Conservation (phyloP, 805 yeast species). For the Tetrapisispora pingtungensis region DNA sequence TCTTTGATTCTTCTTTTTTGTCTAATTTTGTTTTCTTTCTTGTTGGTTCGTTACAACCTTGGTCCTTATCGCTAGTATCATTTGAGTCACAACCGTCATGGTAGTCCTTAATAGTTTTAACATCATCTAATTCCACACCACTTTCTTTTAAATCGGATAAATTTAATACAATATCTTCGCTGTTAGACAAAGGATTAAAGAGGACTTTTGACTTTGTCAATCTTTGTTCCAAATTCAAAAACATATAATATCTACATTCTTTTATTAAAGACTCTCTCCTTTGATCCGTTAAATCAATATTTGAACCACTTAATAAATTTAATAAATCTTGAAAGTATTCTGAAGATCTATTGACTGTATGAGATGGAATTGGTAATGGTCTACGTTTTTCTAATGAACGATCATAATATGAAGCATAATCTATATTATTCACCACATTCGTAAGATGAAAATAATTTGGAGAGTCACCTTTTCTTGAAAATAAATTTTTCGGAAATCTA, state of each 20-base stretch:
- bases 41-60: slow-evolving; percentile 7
- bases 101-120: background rate
- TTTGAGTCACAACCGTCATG: background rate
- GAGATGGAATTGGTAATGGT: slow-evolving; percentile 69
- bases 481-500: slow-evolving; percentile 45
- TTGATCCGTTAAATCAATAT: slow-evolving; percentile 38
- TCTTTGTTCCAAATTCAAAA: slow-evolving; percentile 63
- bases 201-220: slow-evolving; percentile 43
- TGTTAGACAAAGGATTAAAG: slow-evolving; percentile 40
- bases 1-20: background rate
- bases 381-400: slow-evolving; percentile 40
- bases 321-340: slow-evolving; percentile 46
- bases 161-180: slow-evolving; percentile 49
- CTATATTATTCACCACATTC: slow-evolving; percentile 41
- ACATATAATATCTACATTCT: slow-evolving; percentile 72
- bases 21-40: slow-evolving; percentile 10
- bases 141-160: slow-evolving; percentile 30
- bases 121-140: background rate
- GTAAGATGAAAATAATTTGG: slow-evolving; percentile 72
- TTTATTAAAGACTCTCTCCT: slow-evolving; percentile 49
- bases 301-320: slow-evolving; percentile 45
- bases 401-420: slow-evolving; percentile 35
- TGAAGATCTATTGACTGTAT: slow-evolving; percentile 43
- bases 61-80: background rate
- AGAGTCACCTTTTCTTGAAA: slow-evolving; percentile 52